Percentiles rank a stretch among this genome's conserved stretches.
phyloP scores from a whole-genome alignment of 2,329 filamentous ascomycete genomes.

The Dichotomopilus funicola region DNA sequence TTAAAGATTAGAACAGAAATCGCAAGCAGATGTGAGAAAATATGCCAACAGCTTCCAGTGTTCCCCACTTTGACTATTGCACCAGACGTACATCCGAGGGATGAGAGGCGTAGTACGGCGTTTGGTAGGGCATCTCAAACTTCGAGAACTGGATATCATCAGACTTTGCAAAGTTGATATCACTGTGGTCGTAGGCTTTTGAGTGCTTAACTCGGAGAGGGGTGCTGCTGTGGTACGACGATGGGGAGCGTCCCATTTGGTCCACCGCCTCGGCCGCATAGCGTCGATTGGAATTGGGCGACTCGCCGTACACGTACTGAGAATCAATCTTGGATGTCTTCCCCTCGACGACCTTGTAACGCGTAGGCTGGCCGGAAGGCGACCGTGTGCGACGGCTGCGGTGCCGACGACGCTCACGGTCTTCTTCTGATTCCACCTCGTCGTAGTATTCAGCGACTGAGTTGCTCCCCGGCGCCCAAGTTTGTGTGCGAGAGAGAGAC shows the following conservation, averaged over 20 bases:
- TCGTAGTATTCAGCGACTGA: constrained; percentile 8
- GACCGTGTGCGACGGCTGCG: constrained; percentile 20
- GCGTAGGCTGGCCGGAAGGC: constrained; percentile 12
- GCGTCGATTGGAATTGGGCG: constrained; percentile 14
- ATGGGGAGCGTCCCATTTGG: constrained; percentile 9
- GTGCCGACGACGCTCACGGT: constrained; percentile 15
- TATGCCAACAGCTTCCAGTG: constrained; percentile 1
- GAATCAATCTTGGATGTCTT: constrained; percentile 21
- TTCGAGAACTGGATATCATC: not conserved
- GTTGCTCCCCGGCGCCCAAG: constrained; percentile 14
- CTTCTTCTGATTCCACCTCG: constrained; percentile 19
- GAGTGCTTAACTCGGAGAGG: constrained; percentile 18
- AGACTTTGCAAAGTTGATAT: constrained; percentile 16
- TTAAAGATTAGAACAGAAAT: constrained; percentile 17
- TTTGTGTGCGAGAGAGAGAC: constrained; percentile 14
- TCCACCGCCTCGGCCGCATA: constrained; percentile 11
- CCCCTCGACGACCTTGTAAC: constrained; percentile 22
- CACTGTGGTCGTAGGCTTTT: constrained; percentile 6
- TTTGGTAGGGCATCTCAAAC: not conserved
- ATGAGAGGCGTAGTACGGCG: constrained; percentile 2
- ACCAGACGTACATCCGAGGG: not conserved
- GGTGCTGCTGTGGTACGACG: constrained; percentile 11
- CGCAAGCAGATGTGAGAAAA: constrained; percentile 9
- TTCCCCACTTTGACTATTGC: not conserved
- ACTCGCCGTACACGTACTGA: constrained; percentile 17